Percentiles rank a stretch among this genome's conserved stretches.
Evolutionary conservation across 306 rosid species (phyloP).

Genomic region (Malus asiatica): DNA sequence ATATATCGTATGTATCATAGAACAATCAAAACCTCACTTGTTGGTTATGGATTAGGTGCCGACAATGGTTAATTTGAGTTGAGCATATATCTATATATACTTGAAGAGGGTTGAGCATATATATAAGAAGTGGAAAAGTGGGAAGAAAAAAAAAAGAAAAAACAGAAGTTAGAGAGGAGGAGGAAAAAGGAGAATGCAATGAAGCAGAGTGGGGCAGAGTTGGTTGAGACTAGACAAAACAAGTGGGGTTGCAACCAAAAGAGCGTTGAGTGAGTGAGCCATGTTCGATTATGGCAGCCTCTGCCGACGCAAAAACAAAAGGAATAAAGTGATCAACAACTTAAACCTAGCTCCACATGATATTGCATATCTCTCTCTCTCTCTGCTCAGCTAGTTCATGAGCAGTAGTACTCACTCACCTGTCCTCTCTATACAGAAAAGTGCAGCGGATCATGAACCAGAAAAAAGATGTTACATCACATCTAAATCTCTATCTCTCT

Average conservation of each 20-base stretch:
- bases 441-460: neutral
- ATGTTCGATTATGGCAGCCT: slow-evolving; percentile 20
- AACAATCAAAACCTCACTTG: neutral
- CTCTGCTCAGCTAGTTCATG: neutral
- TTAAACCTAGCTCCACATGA: slow-evolving; percentile 19
- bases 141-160: neutral
- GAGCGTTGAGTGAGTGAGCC: slow-evolving; percentile 18
- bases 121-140: neutral
- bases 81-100: no score
- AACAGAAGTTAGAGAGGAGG: neutral
- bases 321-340: slow-evolving; percentile 41
- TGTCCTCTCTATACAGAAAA: neutral
- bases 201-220: neutral
- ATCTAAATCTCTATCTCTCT: slow-evolving; percentile 12
- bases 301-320: slow-evolving; percentile 38
- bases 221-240: slow-evolving; percentile 49
- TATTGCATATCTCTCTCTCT: neutral
- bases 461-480: slow-evolving; percentile 49
- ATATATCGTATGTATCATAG: no score
- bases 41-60: neutral
- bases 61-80: neutral
- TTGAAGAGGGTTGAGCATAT: no score
- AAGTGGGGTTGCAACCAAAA: slow-evolving; percentile 48
- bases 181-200: neutral
- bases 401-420: neutral